Base-by-base conservation (phyloP, 2,329 filamentous ascomycete genomes). In the Cladosporium cucumerinum region DNA sequence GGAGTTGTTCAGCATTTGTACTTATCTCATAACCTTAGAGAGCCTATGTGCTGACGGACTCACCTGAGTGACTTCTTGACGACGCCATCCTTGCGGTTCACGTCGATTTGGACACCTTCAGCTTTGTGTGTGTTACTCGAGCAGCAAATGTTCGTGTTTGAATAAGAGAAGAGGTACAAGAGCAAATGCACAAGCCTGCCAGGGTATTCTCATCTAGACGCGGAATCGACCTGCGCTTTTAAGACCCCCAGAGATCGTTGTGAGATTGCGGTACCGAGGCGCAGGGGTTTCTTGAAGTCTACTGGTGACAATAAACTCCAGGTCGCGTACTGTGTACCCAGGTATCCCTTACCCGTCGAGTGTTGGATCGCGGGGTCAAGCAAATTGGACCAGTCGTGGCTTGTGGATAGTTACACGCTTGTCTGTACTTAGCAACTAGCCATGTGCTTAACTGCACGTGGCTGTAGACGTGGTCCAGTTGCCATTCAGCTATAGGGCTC, bases 381-480 rank as follows among this genome's bases (percentile, higher is more conserved):
- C 60, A 55, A 43, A 46, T 55, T 10, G 25, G 49, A 30, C 49
- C 30, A 26, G 25, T 30, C 32, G 60, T 55, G 49, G 60, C 49
- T 46, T 43, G 60, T n/a, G 25, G 23, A 52, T 32, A 48, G 25
- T 30, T 30, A n/a, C n/a, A 55, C 60, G 60, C 60, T 62, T 62
- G 48, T 43, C 49, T 62, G 49, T 23, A 46, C 49, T 62, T 62
- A 62, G 60, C 49, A 46, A 28, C 23, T 5, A 25, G 55, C 55
- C 55, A 58, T 58, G 55, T 58, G 55, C 55, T 58, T 58, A 25
- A 30, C 16, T 54, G 51, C 51, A 32, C 51, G 32, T 54, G 51
- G 51, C 51, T 54, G 51, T 28, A 54, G 49, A 54, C 4, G 3
- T 28, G 26, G 51, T 54, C 26, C 30, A 30, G 26, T 32, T n/a